phyloP scores from a whole-genome alignment of 306 rosid species.

The Cicer pinnatifidum region DNA sequence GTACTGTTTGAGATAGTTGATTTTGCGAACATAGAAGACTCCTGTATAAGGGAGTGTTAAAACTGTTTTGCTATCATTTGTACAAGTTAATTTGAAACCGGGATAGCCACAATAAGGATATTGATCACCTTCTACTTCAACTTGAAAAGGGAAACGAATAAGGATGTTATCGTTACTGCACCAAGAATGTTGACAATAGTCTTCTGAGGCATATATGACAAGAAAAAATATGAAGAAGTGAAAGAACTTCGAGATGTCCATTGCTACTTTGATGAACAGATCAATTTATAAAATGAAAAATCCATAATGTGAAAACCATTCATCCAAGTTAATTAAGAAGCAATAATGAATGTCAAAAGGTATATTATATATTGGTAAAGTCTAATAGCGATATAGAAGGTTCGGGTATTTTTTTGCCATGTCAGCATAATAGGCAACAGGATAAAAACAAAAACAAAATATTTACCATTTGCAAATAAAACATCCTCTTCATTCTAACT shows the following conservation, averaged over 20 bases:
- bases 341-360: conserved; percentile 50
- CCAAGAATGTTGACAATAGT: conserved; percentile 48
- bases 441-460: background rate
- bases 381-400: conserved; percentile 14
- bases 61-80: conserved; percentile 43
- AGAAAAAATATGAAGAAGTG: conserved; percentile 49
- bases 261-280: conserved; percentile 39
- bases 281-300: conserved; percentile 21
- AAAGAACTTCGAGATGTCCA: conserved; percentile 45
- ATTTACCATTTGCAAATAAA: background rate
- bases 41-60: conserved; percentile 56
- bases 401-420: conserved; percentile 13
- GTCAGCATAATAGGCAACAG: conserved; percentile 12
- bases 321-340: conserved; percentile 32
- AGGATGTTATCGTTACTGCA: conserved; percentile 46
- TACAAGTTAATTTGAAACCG: conserved; percentile 65
- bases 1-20: conserved; percentile 55
- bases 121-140: conserved; percentile 42
- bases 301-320: conserved; percentile 15
- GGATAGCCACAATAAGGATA: conserved; percentile 62
- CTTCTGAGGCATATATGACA: conserved; percentile 36
- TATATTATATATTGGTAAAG: conserved; percentile 36
- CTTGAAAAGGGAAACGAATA: conserved; percentile 69
- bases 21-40: conserved; percentile 54
- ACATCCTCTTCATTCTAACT: background rate